These are phyloP conservation scores for Populus hybrid DNA, from an alignment of 441 rosid genomes.

Conservation along the genomic window DNA sequence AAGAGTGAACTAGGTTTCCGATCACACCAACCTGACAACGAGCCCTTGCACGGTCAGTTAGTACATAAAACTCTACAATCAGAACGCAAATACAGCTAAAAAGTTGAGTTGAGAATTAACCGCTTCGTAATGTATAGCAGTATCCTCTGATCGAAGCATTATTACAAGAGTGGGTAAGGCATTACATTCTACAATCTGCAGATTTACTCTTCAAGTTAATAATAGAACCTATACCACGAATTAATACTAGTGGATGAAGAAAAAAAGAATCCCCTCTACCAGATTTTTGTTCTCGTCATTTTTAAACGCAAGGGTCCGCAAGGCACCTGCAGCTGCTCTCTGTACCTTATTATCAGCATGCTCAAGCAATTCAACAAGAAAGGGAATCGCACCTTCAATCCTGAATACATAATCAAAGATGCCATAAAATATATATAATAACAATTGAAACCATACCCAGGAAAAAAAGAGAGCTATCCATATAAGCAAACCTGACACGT, in stretches of 20 bases:
- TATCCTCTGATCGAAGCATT: constrained; percentile 90
- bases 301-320: constrained; percentile 93
- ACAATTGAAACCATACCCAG: constrained; percentile 10
- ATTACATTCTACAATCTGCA: constrained; percentile 89
- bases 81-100: neutral
- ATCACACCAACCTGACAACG: constrained; percentile 79
- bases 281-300: constrained; percentile 82
- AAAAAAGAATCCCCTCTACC: constrained; percentile 27
- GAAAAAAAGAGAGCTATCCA: neutral
- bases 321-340: constrained; percentile 96
- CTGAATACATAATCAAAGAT: constrained; percentile 32
- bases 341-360: constrained; percentile 76
- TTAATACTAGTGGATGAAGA: neutral
- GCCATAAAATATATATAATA: constrained; percentile 17
- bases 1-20: constrained; percentile 96
- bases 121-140: constrained; percentile 95
- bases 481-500: constrained; percentile 61
- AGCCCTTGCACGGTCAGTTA: constrained; percentile 16
- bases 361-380: constrained; percentile 84
- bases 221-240: neutral
- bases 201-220: constrained; percentile 13
- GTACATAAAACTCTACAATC: neutral
- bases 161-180: constrained; percentile 87
- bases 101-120: constrained; percentile 38
- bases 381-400: constrained; percentile 92